phyloP scores from a whole-genome alignment of 23 red algal species.

The Pyropia haitanensis region DNA sequence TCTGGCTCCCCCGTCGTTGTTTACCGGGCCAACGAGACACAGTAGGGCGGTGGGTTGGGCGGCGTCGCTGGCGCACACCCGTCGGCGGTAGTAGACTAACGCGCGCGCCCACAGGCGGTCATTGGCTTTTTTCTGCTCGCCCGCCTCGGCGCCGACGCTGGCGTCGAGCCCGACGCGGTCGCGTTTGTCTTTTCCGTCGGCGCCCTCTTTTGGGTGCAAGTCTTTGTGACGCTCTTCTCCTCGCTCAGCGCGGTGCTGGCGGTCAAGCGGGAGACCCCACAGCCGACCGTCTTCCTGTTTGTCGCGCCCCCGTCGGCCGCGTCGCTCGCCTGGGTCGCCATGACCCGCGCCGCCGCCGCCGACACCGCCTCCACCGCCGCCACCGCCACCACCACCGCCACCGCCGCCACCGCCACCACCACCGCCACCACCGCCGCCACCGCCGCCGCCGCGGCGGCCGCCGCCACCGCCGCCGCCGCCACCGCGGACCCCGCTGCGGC shows the following conservation, averaged over 20 bases:
- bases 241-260: conserved; percentile 17
- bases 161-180: conserved; percentile 3
- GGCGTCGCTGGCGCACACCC: too few relatives aligned
- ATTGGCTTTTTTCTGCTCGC: conserved; percentile 45
- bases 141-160: conserved; percentile 18
- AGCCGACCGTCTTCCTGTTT: conserved; percentile 49
- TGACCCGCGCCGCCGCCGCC: conserved; percentile 11
- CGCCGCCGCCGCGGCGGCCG: too few relatives aligned
- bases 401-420: background rate
- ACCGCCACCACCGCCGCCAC: background rate
- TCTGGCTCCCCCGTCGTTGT: too few relatives aligned
- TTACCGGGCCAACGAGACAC: too few relatives aligned
- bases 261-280: conserved; percentile 5
- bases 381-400: background rate
- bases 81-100: too few relatives aligned
- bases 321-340: conserved; percentile 16
- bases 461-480: too few relatives aligned
- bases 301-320: conserved; percentile 38
- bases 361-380: background rate
- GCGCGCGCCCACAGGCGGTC: background rate
- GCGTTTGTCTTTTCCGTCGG: conserved; percentile 41
- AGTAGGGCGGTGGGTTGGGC: too few relatives aligned
- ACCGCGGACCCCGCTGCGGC: too few relatives aligned
- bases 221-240: conserved; percentile 54
- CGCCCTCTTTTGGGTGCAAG: conserved; percentile 24